These are phyloP conservation scores for Ceratobasidium sp. DNA, from an alignment of 1,284 basidiomycete species.

Conservation along the genomic window DNA sequence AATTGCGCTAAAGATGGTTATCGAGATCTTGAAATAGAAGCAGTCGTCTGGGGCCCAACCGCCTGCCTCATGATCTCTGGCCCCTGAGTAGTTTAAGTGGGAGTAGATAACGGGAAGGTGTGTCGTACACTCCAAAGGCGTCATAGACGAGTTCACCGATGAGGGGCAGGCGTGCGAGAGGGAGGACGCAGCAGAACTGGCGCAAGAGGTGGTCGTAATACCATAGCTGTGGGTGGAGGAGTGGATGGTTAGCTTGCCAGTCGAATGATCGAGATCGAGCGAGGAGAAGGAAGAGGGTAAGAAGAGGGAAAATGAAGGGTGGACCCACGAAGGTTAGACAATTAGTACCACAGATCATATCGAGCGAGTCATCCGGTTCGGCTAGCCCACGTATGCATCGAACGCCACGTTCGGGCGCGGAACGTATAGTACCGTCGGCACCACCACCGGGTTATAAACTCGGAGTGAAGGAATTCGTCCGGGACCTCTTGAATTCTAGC, in stretches of 20 bases:
- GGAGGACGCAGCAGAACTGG: constrained; percentile 22
- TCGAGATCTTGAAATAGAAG: too few relatives aligned
- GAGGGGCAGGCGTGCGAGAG: not conserved
- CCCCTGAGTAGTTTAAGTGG: too few relatives aligned
- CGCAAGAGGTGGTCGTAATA: not conserved
- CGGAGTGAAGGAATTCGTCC: constrained; percentile 1
- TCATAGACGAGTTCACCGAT: constrained; percentile 14
- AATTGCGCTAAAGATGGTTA: too few relatives aligned
- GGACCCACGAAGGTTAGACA: too few relatives aligned
- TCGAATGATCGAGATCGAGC: too few relatives aligned
- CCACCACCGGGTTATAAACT: constrained; percentile 26
- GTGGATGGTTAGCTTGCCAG: too few relatives aligned
- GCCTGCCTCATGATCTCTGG: too few relatives aligned
- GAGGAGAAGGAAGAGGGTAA: too few relatives aligned
- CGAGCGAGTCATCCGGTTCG: constrained; percentile 37
- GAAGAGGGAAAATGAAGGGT: too few relatives aligned
- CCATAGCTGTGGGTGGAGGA: too few relatives aligned
- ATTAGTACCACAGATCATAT: constrained; percentile 9
- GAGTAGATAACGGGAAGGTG: too few relatives aligned
- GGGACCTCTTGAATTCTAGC: constrained; percentile 31
- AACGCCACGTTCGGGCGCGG: constrained; percentile 25
- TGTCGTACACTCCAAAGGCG: constrained; percentile 14
- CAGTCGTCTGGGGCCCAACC: too few relatives aligned
- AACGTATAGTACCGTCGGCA: constrained; percentile 15
- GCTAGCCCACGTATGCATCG: constrained; percentile 26